Conservation (phyloP, 2,329 filamentous ascomycete genomes). For the Nigrospora osmanthi region DNA sequence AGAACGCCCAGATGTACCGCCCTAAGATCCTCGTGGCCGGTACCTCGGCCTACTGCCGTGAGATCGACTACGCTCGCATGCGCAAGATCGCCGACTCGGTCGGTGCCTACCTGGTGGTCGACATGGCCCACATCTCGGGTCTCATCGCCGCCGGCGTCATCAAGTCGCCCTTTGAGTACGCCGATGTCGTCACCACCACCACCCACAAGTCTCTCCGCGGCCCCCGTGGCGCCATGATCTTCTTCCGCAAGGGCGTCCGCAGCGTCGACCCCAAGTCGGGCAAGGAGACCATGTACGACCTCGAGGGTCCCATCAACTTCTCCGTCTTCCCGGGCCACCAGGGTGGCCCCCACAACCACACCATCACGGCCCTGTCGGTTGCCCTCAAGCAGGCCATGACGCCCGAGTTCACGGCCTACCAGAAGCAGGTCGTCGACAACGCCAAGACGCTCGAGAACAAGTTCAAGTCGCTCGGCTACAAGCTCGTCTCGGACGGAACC, state of each 20-base stretch:
- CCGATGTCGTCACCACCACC: slow-evolving; percentile 95
- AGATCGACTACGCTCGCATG: slow-evolving; percentile 96
- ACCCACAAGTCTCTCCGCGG: slow-evolving; percentile 99
- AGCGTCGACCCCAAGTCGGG: slow-evolving; percentile 85
- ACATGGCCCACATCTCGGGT: slow-evolving; percentile 98
- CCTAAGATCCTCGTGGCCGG: slow-evolving; percentile 95
- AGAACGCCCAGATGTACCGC: slow-evolving; percentile 84
- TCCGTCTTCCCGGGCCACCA: slow-evolving; percentile 99
- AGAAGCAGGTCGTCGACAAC: slow-evolving; percentile 86
- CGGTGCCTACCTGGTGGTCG: slow-evolving; percentile 88
- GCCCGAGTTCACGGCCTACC: slow-evolving; percentile 89
- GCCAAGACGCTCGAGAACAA: slow-evolving; percentile 83
- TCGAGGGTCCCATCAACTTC: slow-evolving; percentile 95
- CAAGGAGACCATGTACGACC: slow-evolving; percentile 83
- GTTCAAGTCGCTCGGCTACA: slow-evolving; percentile 84
- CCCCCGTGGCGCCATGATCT: slow-evolving; percentile 98
- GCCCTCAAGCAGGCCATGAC: slow-evolving; percentile 89
- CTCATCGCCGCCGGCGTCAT: slow-evolving; percentile 90
- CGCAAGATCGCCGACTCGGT: slow-evolving; percentile 90
- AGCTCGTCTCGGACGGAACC: slow-evolving; percentile 88
- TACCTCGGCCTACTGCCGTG: slow-evolving; percentile 95
- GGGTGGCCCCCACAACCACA: slow-evolving; percentile 98
- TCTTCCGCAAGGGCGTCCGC: slow-evolving; percentile 96
- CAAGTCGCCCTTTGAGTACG: slow-evolving; percentile 83
- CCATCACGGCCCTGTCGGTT: slow-evolving; percentile 92